Evolutionary conservation across 2,329 filamentous ascomycete species (phyloP), one percentile per base, ranked within the genome.

Genomic region (Phoma sp.): DNA sequence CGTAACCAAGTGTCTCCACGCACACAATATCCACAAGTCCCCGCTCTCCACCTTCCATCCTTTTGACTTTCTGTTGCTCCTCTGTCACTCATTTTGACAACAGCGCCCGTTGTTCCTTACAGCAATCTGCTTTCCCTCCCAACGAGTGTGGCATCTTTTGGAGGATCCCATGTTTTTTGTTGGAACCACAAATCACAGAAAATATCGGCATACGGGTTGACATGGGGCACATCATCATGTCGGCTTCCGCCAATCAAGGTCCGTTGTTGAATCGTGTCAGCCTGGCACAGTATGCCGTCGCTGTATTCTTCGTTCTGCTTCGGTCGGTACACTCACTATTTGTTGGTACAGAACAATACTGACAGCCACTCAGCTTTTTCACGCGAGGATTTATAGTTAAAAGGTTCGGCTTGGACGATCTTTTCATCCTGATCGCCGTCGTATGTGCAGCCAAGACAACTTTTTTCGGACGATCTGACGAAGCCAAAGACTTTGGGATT

Each of bases 381-480:
- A 68, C 68, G 9, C 63, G 68, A 27, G 63, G 57, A 13, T 66
- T 51, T 21, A 60, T 72, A 8, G 65, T 70, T 2, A 64, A 62
- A 33, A 69, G 61, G 29, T 69, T 65, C 27, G 68, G 68, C 15
- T 38, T 67, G 0, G 67, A 72, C 35, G 69, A 70, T 21, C 48
- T 64, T 13, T 65, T 72, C 47, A 69, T 70, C 32, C 57, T 65
- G 17, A 50, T 65, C n/a, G 63, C 69, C 9, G 50, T 67, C 32
- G 64, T 65, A 43, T 21, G 58, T 41, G 57, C 19, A 31, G 50
- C 51, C 6, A 13, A 2, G n/a, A 9, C 15, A 2, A 3, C 13
- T 4, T 15, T 9, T 8, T 29, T 3, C 5, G 4, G 25, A 12
- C 29, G 6, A 13, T 22, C 33, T 39, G 24, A 51, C 17, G 15